These are phyloP conservation scores for Beta vulgaris DNA, from an alignment of 148 eudicot genomes.

Conservation along the genomic window DNA sequence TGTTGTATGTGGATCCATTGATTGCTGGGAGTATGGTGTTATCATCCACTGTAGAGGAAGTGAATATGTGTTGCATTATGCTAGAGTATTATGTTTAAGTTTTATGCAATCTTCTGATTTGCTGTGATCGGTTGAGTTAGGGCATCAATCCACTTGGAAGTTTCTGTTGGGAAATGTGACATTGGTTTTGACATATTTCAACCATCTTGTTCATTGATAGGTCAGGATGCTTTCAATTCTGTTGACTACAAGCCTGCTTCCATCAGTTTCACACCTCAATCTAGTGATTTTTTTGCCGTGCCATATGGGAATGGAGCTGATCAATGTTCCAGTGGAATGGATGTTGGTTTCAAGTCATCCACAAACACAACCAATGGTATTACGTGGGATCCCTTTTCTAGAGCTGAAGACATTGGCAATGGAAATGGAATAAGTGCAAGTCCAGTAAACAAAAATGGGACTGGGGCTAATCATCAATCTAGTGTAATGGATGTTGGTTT, in stretches of 20 bases:
- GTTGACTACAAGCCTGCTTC: conserved; percentile 31
- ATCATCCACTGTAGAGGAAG: neutral
- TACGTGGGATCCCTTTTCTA: conserved; percentile 28
- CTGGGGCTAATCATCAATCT: conserved; percentile 22
- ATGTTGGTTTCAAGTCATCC: conserved; percentile 27
- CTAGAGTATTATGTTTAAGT: neutral
- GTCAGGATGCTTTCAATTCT: conserved; percentile 36
- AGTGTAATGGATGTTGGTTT: conserved; percentile 27
- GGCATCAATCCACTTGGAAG: neutral
- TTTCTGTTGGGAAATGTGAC: conserved; percentile 3
- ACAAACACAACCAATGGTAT: conserved; percentile 33
- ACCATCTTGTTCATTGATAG: conserved; percentile 33
- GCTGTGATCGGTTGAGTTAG: neutral
- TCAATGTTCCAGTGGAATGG: conserved; percentile 23
- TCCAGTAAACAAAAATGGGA: too few relatives aligned
- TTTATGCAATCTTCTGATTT: neutral
- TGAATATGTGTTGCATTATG: neutral
- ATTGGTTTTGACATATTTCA: conserved; percentile 8
- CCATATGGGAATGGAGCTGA: conserved; percentile 29
- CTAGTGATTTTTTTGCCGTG: conserved; percentile 37
- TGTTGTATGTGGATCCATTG: neutral
- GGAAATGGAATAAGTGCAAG: conserved; percentile 31
- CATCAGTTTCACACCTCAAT: conserved; percentile 26
- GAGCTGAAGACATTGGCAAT: conserved; percentile 26
- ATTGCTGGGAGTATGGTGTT: neutral